Percentiles rank a stretch among this genome's conserved stretches.
Conservation (phyloP, 306 rosid species). For the Malus fusca region DNA sequence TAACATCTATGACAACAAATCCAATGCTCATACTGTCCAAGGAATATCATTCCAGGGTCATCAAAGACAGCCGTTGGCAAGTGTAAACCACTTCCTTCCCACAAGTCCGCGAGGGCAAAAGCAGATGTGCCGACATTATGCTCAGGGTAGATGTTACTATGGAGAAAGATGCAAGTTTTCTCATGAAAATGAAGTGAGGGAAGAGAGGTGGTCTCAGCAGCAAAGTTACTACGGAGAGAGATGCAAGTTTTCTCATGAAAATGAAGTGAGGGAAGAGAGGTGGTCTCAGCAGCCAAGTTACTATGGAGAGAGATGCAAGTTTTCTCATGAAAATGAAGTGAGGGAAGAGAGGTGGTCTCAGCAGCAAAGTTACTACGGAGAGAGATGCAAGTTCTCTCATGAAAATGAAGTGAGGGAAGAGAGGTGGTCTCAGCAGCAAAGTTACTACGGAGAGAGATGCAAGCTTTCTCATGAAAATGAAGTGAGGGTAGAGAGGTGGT, state of each 20-base stretch:
- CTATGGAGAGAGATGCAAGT: too few relatives aligned
- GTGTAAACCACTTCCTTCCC: conserved; percentile 14
- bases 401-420: conserved; percentile 7
- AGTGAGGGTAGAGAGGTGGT: conserved; percentile 5
- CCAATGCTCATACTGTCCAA: too few relatives aligned
- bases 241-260: conserved; percentile 63
- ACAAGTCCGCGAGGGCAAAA: conserved; percentile 3
- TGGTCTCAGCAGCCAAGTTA: neutral
- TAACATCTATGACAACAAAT: neutral
- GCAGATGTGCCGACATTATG: conserved; percentile 49
- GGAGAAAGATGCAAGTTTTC: conserved; percentile 68
- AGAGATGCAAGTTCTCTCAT: conserved; percentile 64
- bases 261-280: conserved; percentile 5
- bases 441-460: conserved; percentile 55
- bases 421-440: neutral
- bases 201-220: conserved; percentile 3
- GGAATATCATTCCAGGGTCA: neutral
- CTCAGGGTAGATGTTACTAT: conserved; percentile 53
- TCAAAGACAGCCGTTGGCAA: conserved; percentile 28
- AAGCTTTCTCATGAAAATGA: conserved; percentile 47
- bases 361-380: conserved; percentile 40
- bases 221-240: conserved; percentile 50
- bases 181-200: conserved; percentile 30
- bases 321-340: too few relatives aligned
- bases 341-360: too few relatives aligned